phyloP scores from a whole-genome alignment of 169 alveolate species.

The Plasmodium inui region DNA sequence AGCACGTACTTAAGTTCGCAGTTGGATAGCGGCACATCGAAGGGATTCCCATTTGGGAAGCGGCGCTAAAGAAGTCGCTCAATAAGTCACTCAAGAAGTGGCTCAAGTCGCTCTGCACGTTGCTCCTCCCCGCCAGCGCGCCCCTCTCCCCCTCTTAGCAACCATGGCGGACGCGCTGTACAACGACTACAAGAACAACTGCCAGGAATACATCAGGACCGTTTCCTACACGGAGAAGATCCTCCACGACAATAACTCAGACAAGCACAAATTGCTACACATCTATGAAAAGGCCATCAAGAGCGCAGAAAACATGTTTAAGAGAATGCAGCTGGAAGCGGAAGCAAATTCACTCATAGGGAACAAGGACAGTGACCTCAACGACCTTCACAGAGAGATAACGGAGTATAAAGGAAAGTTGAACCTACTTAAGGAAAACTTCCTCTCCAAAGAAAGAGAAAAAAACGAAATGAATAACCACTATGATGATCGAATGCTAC shows the following conservation, averaged over 20 bases:
- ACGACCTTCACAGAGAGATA: constrained; percentile 30
- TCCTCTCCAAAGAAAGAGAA: constrained; percentile 3
- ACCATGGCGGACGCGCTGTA: constrained; percentile 59
- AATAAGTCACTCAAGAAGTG: background rate
- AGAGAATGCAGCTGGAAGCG: constrained; percentile 55
- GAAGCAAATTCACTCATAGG: constrained; percentile 31
- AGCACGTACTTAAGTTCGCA: background rate
- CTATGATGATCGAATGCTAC: constrained; percentile 44
- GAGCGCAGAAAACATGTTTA: constrained; percentile 66
- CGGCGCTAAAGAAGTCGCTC: too few species aligned
- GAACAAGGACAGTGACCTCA: constrained; percentile 17
- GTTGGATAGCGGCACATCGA: background rate
- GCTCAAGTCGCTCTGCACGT: background rate
- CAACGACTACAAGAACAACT: constrained; percentile 66
- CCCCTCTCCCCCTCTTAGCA: background rate
- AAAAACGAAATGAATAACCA: constrained; percentile 4
- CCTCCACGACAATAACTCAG: constrained; percentile 57
- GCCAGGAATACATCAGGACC: constrained; percentile 46
- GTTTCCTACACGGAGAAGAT: constrained; percentile 54
- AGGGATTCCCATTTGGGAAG: background rate
- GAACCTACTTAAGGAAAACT: constrained; percentile 26
- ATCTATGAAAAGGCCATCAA: constrained; percentile 64
- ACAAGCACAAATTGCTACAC: constrained; percentile 31
- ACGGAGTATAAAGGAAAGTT: constrained; percentile 45
- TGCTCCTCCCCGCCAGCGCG: background rate